Conservation (phyloP, 345 rosid species). For the Fremontodendron californicum region DNA sequence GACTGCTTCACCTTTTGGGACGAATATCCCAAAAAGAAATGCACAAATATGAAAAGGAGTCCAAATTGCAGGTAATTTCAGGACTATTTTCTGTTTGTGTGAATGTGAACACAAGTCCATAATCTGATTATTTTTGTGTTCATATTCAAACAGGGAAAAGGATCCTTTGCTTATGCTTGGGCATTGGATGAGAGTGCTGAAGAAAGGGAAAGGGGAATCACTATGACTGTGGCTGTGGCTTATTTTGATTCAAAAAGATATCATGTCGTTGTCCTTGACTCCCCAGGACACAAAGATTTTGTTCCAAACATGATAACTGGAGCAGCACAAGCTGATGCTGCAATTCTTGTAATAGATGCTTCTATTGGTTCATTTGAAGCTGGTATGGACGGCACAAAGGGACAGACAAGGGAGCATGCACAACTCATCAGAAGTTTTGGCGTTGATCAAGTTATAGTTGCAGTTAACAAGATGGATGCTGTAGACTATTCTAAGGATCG, state of each 20-base stretch:
- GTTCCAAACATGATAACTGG: constrained; percentile 99
- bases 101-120: background rate
- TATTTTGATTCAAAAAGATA: constrained; percentile 85
- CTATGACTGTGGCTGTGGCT: constrained; percentile 99
- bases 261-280: constrained; percentile 89
- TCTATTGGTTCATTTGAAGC: constrained; percentile 87
- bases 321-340: constrained; percentile 94
- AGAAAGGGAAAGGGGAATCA: constrained; percentile 97
- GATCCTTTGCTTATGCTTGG: constrained; percentile 99
- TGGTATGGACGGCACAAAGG: constrained; percentile 68
- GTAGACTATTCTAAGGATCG: constrained; percentile 77
- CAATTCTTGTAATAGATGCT: constrained; percentile 89
- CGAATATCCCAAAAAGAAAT: constrained; percentile 86
- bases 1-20: constrained; percentile 86
- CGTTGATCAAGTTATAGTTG: constrained; percentile 87
- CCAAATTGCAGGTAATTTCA: constrained; percentile 67
- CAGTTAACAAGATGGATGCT: constrained; percentile 82
- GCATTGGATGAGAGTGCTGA: constrained; percentile 97
- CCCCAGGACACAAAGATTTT: constrained; percentile 98
- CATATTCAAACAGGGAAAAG: constrained; percentile 68
- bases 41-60: constrained; percentile 94
- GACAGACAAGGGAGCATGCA: constrained; percentile 91
- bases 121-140: constrained; percentile 7
- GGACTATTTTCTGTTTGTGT: constrained; percentile 8
- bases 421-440: constrained; percentile 92